A percentile compares a stretch with the other conserved stretches of the same genome.
Evolutionary conservation across 2,329 filamentous ascomycete species (phyloP).

Genomic region (Pezicula rhizophila): DNA sequence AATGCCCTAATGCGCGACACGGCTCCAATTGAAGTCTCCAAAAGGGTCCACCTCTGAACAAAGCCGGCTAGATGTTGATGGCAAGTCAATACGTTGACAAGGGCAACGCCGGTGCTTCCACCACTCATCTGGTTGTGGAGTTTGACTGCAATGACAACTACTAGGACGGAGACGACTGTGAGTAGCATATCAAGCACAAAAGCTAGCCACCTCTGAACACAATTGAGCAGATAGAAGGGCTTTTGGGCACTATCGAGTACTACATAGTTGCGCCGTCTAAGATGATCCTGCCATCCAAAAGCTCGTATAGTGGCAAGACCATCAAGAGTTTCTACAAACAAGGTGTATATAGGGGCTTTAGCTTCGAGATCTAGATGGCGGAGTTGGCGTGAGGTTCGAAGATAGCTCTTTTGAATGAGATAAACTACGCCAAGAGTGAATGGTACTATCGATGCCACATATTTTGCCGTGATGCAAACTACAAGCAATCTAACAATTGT

Average conservation of each 20-base stretch:
- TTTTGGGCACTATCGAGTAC: conserved; percentile 48
- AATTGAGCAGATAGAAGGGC: conserved; percentile 51
- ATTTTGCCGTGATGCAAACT: conserved; percentile 21
- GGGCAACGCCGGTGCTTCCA: conserved; percentile 21
- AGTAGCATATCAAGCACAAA: conserved; percentile 30
- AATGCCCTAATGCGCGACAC: conserved; percentile 12
- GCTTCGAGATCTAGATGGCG: conserved; percentile 40
- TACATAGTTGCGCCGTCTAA: conserved; percentile 29
- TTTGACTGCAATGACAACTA: conserved; percentile 27
- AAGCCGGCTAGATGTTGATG: conserved; percentile 12
- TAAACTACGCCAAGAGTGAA: conserved; percentile 38
- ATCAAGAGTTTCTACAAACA: conserved; percentile 38
- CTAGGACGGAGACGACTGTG: conserved; percentile 20
- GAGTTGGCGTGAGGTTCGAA: conserved; percentile 41
- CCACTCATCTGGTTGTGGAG: conserved; percentile 15
- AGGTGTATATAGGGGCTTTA: conserved; percentile 35
- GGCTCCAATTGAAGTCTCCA: conserved; percentile 20
- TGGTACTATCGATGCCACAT: conserved; percentile 34
- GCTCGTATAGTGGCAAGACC: conserved; percentile 39
- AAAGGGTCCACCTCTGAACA: conserved; percentile 16
- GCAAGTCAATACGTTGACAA: conserved; percentile 22
- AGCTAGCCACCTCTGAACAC: conserved; percentile 51
- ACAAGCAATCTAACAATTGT: conserved; percentile 15
- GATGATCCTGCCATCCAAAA: conserved; percentile 34
- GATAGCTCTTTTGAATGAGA: conserved; percentile 33